Base-by-base conservation (phyloP, 345 rosid genomes). In the Lepidium aucheri region DNA sequence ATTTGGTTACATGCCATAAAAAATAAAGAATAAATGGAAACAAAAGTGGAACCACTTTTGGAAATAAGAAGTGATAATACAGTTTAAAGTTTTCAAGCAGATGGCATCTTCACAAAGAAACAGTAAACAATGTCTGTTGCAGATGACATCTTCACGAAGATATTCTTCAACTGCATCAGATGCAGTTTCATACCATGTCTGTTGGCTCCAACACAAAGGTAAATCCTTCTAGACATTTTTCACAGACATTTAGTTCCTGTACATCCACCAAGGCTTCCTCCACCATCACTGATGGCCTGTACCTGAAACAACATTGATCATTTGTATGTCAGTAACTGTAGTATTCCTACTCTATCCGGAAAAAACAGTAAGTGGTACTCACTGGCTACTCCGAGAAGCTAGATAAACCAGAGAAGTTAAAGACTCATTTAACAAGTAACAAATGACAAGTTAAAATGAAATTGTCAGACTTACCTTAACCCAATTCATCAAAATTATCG, bases 371-470 rank as follows among this genome's bases (percentile, higher is more conserved):
- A 77, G 69, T 14, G 42, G 60, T 65, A 86, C 96, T 87, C 82
- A 92, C 98, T 47, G 74, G 42, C 52, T 81, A 78, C 98, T 74
- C 88, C 88, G 58, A 87, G 54, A 78, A 77, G 74, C 98, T 92
- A 76, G 76, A 77, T 15, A 67, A 49, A 79, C 65, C 18, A 51
- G 43, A 75, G 28, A 34, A 70, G 59, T 76, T 60, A n/a, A n/a
- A n/a, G n/a, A n/a, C n/a, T n/a, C 52, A 35, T 43, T 9, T 11
- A 61, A 18, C 45, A 54, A 17, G 49, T 36, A 54, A 30, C 59
- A 60, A 32, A 30, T 4, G 16, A 53, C 17, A 32, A 3, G 6
- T 60, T 26, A 38, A 6, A 68, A 57, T 1, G 14, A 38, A 46
- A 73, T 10, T 50, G 9, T 39, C 61, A 40, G 45, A 30, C 54